phyloP scores from a whole-genome alignment of 371 early-diverging fungal species.

The Mucor indicus region DNA sequence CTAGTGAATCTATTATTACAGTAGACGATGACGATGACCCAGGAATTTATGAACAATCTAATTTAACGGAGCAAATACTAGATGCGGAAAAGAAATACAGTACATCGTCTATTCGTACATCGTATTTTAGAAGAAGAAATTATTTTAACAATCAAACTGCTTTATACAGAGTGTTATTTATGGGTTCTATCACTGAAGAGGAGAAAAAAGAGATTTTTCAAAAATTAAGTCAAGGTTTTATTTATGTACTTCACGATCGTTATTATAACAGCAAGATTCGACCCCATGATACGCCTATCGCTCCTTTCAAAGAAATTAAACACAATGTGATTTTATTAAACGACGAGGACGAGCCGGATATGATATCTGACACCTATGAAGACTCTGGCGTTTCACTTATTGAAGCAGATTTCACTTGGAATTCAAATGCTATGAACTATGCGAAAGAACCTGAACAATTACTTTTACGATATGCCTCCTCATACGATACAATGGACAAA shows the following conservation, averaged over 20 bases:
- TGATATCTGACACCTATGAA: conserved; percentile 29
- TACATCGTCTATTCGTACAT: conserved; percentile 18
- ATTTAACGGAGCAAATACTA: conserved; percentile 10
- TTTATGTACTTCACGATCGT: conserved; percentile 13
- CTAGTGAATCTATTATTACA: too few species aligned
- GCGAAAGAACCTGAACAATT: conserved; percentile 10
- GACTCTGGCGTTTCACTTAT: conserved; percentile 45
- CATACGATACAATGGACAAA: conserved; percentile 27
- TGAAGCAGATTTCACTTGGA: conserved; percentile 47
- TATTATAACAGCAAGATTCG: too few species aligned
- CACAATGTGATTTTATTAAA: conserved; percentile 29
- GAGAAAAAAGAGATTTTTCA: conserved; percentile 30
- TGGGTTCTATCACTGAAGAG: conserved; percentile 33
- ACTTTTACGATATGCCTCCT: conserved; percentile 27
- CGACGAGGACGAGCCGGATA: conserved; percentile 11
- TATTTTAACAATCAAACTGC: conserved; percentile 27
- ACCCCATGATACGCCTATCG: too few species aligned
- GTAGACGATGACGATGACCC: neutral
- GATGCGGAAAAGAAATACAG: conserved; percentile 16
- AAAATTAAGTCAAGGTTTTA: conserved; percentile 34
- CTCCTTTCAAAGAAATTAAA: conserved; percentile 30
- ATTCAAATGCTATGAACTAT: conserved; percentile 18
- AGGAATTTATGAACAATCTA: conserved; percentile 13
- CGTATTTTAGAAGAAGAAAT: conserved; percentile 6
- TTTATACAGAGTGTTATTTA: conserved; percentile 33